Evolutionary conservation across 345 rosid genomes (phyloP).

Genomic region (Citropsis articulata): DNA sequence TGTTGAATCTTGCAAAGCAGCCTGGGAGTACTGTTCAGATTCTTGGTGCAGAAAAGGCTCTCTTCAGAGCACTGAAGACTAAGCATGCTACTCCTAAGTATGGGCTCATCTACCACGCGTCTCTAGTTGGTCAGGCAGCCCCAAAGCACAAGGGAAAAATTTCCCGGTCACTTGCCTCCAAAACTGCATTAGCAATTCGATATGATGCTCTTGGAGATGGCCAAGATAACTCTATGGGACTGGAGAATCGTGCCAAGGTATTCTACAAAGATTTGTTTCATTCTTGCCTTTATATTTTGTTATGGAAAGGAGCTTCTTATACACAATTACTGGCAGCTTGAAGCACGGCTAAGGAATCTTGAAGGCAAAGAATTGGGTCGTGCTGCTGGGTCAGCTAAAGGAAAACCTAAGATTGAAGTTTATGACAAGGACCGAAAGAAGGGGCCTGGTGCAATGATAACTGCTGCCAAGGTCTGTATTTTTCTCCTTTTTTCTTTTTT

Average conservation of each 20-base stretch:
- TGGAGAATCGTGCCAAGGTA: conserved; percentile 82
- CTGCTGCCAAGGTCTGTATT: conserved; percentile 72
- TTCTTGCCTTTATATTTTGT: background rate
- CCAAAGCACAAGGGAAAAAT: conserved; percentile 85
- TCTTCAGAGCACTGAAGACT: conserved; percentile 88
- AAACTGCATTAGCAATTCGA: conserved; percentile 72
- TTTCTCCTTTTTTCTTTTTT: background rate
- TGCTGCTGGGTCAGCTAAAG: conserved; percentile 81
- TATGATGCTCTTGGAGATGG: conserved; percentile 89
- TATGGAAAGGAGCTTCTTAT: background rate
- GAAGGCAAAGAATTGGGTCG: conserved; percentile 77
- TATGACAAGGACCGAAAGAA: conserved; percentile 80
- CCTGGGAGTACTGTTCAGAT: conserved; percentile 97
- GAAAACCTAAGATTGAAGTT: conserved; percentile 87
- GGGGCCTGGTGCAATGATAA: conserved; percentile 65
- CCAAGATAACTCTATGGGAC: conserved; percentile 77
- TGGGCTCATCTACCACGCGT: conserved; percentile 84
- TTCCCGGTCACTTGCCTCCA: conserved; percentile 86
- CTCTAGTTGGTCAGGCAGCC: conserved; percentile 85
- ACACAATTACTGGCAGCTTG: conserved; percentile 47
- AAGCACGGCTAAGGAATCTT: conserved; percentile 71
- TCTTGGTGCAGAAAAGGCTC: conserved; percentile 94
- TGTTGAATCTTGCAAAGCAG: conserved; percentile 86
- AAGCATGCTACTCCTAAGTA: conserved; percentile 93
- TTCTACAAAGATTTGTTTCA: background rate